Evolutionary conservation across 768 basidiomycete genomes (phyloP), one percentile per base, ranked within the genome.

Genomic region (Mycena galericulata): DNA sequence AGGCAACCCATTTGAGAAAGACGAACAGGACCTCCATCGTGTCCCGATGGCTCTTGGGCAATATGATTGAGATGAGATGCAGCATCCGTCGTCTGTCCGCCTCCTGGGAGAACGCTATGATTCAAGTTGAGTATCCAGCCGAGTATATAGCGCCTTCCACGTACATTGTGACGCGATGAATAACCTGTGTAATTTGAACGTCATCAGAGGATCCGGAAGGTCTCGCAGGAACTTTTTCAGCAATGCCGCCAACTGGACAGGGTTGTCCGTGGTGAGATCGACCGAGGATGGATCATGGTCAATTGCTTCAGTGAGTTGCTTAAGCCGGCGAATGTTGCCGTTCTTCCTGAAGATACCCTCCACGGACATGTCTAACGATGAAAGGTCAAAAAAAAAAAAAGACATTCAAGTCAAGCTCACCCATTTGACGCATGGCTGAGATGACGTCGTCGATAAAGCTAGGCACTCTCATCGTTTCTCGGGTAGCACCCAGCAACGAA

Each of bases 321-420:
- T 95, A 68, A 98, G 84, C 66, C 96, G 90, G 59, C 96, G 88
- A 75, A 99, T 99, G 77, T 99, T 99, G 59, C 98, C 98, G 75
- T 97, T 98, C 83, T 97, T 96, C 62, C 98, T 89, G 87, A 99
- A 99, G 71, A 99, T 97, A 65, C 98, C 98, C 81, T 99, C 98
- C 43, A 99, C 87, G 11, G 98, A 99, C 95, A 99, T 96, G 82
- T 99, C 98, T 99, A 71, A 4, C 10, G 36, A 57, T 57, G 38
- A 50, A 34, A 34, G 27, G 47, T 69, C 7, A 67, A 41, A 24
- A 51, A 43, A n/a, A 32, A 22, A 24, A 38, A 11, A 24, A 67
- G 8, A 15, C 32, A 32, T 20, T 17, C 24, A 26, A 17, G 43
- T 11, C 17, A 11, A 20, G 81, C 92, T 70, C 63, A 98, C 97